Evolutionary conservation across 2,329 filamentous ascomycete genomes (phyloP).

Genomic region (Colletotrichum caudatum): DNA sequence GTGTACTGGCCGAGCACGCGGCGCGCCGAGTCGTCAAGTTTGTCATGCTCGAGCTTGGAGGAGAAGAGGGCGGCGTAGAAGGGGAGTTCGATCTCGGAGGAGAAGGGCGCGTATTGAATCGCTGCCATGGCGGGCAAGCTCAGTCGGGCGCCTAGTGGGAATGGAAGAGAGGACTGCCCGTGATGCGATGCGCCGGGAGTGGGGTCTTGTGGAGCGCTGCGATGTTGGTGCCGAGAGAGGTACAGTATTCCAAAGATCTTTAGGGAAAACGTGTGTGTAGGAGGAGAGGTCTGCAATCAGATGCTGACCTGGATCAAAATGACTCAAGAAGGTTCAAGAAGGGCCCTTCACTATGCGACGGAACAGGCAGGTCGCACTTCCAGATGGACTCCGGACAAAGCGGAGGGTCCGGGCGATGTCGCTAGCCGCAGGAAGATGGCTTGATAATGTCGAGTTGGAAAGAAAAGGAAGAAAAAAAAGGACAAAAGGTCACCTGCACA

Average conservation of each 20-base stretch:
- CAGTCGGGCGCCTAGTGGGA: background rate
- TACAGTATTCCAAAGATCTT: background rate
- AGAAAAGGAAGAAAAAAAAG: background rate
- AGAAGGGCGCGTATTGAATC: conserved; percentile 85
- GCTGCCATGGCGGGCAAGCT: conserved; percentile 60
- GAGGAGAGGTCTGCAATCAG: background rate
- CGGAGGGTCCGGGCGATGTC: conserved; percentile 3
- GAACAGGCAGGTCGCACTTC: conserved; percentile 25
- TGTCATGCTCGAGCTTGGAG: conserved; percentile 96
- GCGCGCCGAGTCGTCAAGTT: conserved; percentile 92
- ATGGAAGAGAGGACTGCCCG: background rate
- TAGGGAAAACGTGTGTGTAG: background rate
- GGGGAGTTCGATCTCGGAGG: conserved; percentile 92
- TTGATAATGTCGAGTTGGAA: background rate
- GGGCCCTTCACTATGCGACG: conserved; percentile 12
- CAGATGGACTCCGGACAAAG: conserved; percentile 24
- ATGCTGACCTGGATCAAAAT: conserved; percentile 6
- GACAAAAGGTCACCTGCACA: conserved; percentile 6
- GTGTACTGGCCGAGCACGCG: conserved; percentile 91
- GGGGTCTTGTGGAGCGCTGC: background rate
- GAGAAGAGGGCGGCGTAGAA: conserved; percentile 95
- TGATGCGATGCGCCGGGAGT: conserved; percentile 2
- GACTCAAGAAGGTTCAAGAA: conserved; percentile 22
- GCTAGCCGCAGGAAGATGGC: background rate
- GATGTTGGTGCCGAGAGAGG: background rate